Conservation (phyloP, 1,284 basidiomycete genomes). For the Kwoniella shivajii region DNA sequence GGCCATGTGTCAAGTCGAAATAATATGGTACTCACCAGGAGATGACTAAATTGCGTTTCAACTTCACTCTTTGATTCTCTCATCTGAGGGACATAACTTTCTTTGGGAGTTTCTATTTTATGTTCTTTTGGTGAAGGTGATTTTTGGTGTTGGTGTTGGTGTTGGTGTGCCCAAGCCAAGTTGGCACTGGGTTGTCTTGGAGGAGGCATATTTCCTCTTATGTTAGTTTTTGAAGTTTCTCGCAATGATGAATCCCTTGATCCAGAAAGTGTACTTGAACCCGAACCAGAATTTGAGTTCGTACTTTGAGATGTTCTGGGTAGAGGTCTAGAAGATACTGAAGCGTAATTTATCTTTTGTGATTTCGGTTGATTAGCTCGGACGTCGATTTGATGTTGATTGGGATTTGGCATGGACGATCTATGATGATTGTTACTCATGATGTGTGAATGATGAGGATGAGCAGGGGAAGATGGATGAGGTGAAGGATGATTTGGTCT, state of each 20-base stretch:
- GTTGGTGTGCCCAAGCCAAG: conserved; percentile 18
- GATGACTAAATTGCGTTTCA: conserved; percentile 42
- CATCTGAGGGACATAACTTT: conserved; percentile 5
- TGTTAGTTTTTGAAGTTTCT: conserved; percentile 24
- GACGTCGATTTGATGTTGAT: not conserved
- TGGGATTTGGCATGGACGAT: conserved; percentile 27
- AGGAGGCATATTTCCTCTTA: conserved; percentile 18
- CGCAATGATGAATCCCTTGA: conserved; percentile 9
- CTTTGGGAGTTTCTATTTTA: conserved; percentile 22
- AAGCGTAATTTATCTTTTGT: conserved; percentile 1
- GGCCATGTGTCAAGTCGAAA: too few relatives aligned
- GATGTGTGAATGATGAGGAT: conserved; percentile 12
- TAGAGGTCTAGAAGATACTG: conserved; percentile 10
- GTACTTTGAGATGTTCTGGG: not conserved
- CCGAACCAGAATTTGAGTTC: not conserved
- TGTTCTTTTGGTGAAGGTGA: conserved; percentile 23
- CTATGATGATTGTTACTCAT: conserved; percentile 16
- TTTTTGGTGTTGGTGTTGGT: conserved; percentile 3
- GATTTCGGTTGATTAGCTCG: not conserved
- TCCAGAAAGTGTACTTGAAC: not conserved
- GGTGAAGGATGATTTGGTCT: conserved; percentile 20
- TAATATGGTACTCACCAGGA: conserved; percentile 33
- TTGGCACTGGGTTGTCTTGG: conserved; percentile 17
- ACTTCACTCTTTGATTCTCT: conserved; percentile 25
- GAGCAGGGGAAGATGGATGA: conserved; percentile 3